These are phyloP conservation scores for Colletotrichum gloeosporioides DNA, from an alignment of 2,329 filamentous ascomycete species.

Conservation along the genomic window DNA sequence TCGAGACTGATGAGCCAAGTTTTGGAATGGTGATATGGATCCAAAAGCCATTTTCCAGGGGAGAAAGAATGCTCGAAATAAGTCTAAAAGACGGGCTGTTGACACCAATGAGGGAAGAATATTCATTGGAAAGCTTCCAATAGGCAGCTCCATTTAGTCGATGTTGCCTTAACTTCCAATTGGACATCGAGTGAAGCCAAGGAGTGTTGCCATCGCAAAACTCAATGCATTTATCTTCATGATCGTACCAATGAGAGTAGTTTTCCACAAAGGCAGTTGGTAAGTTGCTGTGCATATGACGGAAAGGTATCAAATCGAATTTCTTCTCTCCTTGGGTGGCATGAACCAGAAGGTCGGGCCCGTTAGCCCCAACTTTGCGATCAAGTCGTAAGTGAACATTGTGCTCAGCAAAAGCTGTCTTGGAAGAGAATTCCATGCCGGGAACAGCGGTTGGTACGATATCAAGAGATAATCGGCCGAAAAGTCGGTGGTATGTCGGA, in stretches of 20 bases:
- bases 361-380: background rate
- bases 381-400: constrained; percentile 26
- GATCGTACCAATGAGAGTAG: constrained; percentile 53
- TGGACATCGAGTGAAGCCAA: constrained; percentile 26
- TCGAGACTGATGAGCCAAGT: background rate
- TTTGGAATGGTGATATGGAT: background rate
- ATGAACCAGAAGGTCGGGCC: background rate
- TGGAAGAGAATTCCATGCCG: constrained; percentile 47
- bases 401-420: constrained; percentile 32
- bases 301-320: background rate
- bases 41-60: background rate
- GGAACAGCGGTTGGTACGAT: constrained; percentile 42
- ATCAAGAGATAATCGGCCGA: constrained; percentile 46
- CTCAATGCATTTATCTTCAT: constrained; percentile 30
- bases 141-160: background rate
- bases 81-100: background rate
- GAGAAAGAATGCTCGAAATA: background rate
- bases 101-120: background rate
- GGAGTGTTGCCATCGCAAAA: constrained; percentile 31
- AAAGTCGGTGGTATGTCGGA: constrained; percentile 44
- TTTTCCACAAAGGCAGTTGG: constrained; percentile 42
- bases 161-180: background rate
- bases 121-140: background rate
- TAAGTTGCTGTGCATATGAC: background rate
- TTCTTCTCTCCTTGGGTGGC: background rate